phyloP scores from a whole-genome alignment of 805 yeast genomes.

The Metschnikowia continentalis region DNA sequence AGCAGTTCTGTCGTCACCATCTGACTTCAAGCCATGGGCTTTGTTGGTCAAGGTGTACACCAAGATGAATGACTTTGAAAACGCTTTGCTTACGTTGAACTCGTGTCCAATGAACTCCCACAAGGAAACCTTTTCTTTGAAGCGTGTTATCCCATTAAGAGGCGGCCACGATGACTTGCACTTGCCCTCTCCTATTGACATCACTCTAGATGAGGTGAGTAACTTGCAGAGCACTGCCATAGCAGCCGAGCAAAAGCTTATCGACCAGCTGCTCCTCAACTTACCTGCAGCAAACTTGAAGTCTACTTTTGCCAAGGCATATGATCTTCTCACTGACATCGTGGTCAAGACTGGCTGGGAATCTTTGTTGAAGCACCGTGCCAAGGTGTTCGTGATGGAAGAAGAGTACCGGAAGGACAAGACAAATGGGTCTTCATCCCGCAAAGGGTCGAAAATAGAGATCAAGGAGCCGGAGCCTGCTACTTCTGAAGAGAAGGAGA shows the following conservation, averaged over 20 bases:
- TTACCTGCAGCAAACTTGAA: slow-evolving; percentile 68
- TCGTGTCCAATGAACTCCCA: slow-evolving; percentile 80
- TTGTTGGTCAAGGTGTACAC: slow-evolving; percentile 61
- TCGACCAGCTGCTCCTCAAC: slow-evolving; percentile 57
- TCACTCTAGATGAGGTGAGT: slow-evolving; percentile 63
- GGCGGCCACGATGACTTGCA: slow-evolving; percentile 53
- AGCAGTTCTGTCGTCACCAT: slow-evolving; percentile 70
- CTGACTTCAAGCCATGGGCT: slow-evolving; percentile 74
- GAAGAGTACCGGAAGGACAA: slow-evolving; percentile 44
- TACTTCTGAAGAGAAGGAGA: not conserved
- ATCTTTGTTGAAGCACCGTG: slow-evolving; percentile 40
- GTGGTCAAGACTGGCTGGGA: slow-evolving; percentile 46
- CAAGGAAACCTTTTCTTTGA: slow-evolving; percentile 60
- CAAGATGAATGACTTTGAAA: slow-evolving; percentile 59
- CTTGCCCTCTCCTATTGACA: slow-evolving; percentile 74
- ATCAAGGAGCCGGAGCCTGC: slow-evolving; percentile 11
- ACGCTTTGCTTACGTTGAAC: slow-evolving; percentile 67
- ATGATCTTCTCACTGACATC: slow-evolving; percentile 43
- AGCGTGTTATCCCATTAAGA: slow-evolving; percentile 53
- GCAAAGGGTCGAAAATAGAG: slow-evolving; percentile 6
- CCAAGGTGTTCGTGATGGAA: slow-evolving; percentile 47
- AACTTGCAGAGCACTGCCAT: slow-evolving; percentile 63
- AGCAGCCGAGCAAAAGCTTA: slow-evolving; percentile 57
- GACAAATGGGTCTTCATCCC: slow-evolving; percentile 16
- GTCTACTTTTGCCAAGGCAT: slow-evolving; percentile 43